Conservation (phyloP, 2,329 filamentous ascomycete genomes). For the Penicillium nordicum region DNA sequence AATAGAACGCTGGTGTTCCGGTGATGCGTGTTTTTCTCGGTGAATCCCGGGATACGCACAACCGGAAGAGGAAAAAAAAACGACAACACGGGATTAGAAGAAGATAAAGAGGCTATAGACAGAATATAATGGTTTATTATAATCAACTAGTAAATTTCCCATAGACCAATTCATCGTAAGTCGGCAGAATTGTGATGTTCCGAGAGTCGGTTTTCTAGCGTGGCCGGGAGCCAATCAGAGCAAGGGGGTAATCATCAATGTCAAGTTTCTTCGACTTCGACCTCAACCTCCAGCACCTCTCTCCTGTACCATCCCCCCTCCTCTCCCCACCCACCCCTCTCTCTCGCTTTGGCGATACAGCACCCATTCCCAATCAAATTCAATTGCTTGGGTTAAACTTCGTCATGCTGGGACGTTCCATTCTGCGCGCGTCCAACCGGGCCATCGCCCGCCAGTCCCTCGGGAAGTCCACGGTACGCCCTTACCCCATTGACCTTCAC, state of each 20-base stretch:
- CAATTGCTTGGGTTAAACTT: slow-evolving; percentile 36
- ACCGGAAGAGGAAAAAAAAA: not conserved
- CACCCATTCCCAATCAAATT: slow-evolving; percentile 26
- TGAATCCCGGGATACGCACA: slow-evolving; percentile 8
- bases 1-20: slow-evolving; percentile 3
- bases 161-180: not conserved
- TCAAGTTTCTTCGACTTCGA: slow-evolving; percentile 37
- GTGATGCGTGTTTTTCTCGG: slow-evolving; percentile 10
- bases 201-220: slow-evolving; percentile 39
- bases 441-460: slow-evolving; percentile 72
- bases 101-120: not conserved
- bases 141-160: not conserved
- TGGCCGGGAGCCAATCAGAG: slow-evolving; percentile 35
- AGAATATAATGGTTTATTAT: not conserved
- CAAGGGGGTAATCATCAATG: slow-evolving; percentile 36
- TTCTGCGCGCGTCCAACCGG: slow-evolving; percentile 82
- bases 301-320: slow-evolving; percentile 29
- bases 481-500: slow-evolving; percentile 35
- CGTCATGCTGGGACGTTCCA: slow-evolving; percentile 87
- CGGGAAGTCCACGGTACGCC: slow-evolving; percentile 72
- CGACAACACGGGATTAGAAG: not conserved
- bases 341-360: slow-evolving; percentile 32
- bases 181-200: slow-evolving; percentile 12
- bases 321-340: slow-evolving; percentile 29
- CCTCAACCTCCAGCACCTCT: slow-evolving; percentile 34